Percentiles rank a stretch among this genome's conserved stretches.
These are phyloP conservation scores for Pythium periplocum DNA, from an alignment of 352 stramenopile genomes.

Conservation along the genomic window DNA sequence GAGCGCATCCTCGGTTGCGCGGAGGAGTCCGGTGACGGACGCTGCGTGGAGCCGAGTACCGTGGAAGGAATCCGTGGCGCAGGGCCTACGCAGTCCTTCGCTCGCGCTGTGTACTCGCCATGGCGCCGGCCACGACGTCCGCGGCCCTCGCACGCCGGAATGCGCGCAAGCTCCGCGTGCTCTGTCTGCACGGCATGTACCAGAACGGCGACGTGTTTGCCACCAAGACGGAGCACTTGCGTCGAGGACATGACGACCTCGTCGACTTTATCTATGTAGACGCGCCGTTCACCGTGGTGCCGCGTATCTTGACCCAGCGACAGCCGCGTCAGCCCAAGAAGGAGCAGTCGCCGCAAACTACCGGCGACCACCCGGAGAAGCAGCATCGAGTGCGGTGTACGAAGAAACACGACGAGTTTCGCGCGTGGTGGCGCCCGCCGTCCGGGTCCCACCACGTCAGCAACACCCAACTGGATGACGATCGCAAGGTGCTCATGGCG, in stretches of 20 bases:
- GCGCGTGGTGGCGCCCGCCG: constrained; percentile 64
- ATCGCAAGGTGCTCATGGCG: constrained; percentile 45
- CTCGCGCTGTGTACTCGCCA: too few species aligned
- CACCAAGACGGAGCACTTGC: constrained; percentile 63
- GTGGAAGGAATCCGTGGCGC: too few species aligned
- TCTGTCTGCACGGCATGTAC: constrained; percentile 87
- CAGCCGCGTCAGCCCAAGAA: constrained; percentile 13
- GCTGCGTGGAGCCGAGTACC: too few species aligned
- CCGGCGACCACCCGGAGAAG: constrained; percentile 10
- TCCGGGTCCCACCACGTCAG: constrained; percentile 44
- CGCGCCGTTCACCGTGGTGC: constrained; percentile 65
- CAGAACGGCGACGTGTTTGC: constrained; percentile 65
- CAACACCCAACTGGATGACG: constrained; percentile 36
- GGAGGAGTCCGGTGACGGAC: too few species aligned
- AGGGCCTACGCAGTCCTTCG: too few species aligned
- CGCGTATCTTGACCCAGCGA: constrained; percentile 54
- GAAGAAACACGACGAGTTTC: constrained; percentile 61
- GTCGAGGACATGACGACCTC: constrained; percentile 19
- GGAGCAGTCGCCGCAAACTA: constrained; percentile 3
- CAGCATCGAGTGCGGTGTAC: constrained; percentile 28
- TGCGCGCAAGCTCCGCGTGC: constrained; percentile 45
- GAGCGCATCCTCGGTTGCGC: too few species aligned
- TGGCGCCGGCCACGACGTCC: too few species aligned
- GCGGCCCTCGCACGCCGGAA: background rate
- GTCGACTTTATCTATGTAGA: constrained; percentile 74